Conservation (phyloP, 345 rosid species). For the Viola odorata region DNA sequence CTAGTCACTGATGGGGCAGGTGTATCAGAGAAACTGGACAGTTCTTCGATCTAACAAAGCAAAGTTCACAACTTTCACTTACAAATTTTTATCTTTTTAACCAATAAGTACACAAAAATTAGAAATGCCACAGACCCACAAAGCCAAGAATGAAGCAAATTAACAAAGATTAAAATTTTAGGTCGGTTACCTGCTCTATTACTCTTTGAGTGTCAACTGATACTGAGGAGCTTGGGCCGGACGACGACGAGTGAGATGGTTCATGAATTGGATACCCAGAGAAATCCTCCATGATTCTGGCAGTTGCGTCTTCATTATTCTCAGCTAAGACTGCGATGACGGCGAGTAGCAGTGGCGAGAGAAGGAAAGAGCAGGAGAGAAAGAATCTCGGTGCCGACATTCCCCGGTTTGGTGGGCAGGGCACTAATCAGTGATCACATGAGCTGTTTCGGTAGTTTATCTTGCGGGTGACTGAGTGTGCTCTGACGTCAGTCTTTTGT, state of each 20-base stretch:
- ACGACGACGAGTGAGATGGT: conserved; percentile 31
- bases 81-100: conserved; percentile 2
- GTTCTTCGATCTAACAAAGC: conserved; percentile 62
- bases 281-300: conserved; percentile 72
- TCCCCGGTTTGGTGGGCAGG: background rate
- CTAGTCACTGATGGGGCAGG: conserved; percentile 88
- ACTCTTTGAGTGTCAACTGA: conserved; percentile 50
- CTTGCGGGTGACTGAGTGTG: background rate
- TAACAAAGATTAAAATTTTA: background rate
- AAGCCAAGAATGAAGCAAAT: background rate
- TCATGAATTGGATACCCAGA: conserved; percentile 79
- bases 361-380: conserved; percentile 9
- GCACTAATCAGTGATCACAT: background rate
- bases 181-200: conserved; percentile 49
- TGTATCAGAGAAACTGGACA: conserved; percentile 72
- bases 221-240: conserved; percentile 34
- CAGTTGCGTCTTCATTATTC: conserved; percentile 47
- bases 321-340: conserved; percentile 32
- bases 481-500: too few species aligned
- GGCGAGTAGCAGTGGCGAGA: conserved; percentile 14
- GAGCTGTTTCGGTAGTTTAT: background rate
- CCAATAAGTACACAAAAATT: background rate
- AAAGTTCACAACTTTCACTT: background rate
- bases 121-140: background rate
- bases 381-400: conserved; percentile 25